Evolutionary conservation across 345 rosid genomes (phyloP).

Genomic region (Melastoma malabathricum): DNA sequence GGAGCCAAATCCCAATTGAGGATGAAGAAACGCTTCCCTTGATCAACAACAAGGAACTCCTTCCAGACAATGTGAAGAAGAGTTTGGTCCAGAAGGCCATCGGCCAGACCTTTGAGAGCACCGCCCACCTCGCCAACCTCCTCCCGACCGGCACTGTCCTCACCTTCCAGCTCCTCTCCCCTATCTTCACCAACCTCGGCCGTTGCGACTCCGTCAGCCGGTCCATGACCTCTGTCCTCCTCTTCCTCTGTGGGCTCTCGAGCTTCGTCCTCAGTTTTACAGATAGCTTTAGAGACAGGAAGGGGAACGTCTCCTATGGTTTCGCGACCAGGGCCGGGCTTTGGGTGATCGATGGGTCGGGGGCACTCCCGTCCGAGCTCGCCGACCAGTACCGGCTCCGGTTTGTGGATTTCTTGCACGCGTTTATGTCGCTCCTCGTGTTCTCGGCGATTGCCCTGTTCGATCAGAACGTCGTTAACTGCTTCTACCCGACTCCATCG

Average conservation of each 20-base stretch:
- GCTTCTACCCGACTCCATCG: slow-evolving; percentile 75
- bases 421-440: slow-evolving; percentile 62
- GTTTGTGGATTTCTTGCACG: slow-evolving; percentile 69
- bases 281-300: slow-evolving; percentile 61
- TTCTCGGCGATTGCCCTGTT: slow-evolving; percentile 66
- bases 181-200: slow-evolving; percentile 69
- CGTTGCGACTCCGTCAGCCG: slow-evolving; percentile 43
- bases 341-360: slow-evolving; percentile 80
- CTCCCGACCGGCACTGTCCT: slow-evolving; percentile 91
- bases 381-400: slow-evolving; percentile 35
- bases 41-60: slow-evolving; percentile 13
- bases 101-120: slow-evolving; percentile 73
- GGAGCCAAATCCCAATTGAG: slow-evolving; percentile 9
- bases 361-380: slow-evolving; percentile 36
- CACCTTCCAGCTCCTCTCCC: slow-evolving; percentile 75
- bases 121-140: slow-evolving; percentile 78
- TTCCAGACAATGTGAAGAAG: slow-evolving; percentile 20
- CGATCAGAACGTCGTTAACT: slow-evolving; percentile 53
- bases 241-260: slow-evolving; percentile 52
- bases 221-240: slow-evolving; percentile 44
- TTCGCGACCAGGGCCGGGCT: slow-evolving; percentile 53
- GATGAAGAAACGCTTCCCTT: slow-evolving; percentile 35
- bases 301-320: slow-evolving; percentile 63
- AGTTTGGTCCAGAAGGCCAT: slow-evolving; percentile 60
- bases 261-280: slow-evolving; percentile 66